These are phyloP conservation scores for Penicillium riverlandense DNA, from an alignment of 495 filamentous ascomycete genomes.

Conservation along the genomic window DNA sequence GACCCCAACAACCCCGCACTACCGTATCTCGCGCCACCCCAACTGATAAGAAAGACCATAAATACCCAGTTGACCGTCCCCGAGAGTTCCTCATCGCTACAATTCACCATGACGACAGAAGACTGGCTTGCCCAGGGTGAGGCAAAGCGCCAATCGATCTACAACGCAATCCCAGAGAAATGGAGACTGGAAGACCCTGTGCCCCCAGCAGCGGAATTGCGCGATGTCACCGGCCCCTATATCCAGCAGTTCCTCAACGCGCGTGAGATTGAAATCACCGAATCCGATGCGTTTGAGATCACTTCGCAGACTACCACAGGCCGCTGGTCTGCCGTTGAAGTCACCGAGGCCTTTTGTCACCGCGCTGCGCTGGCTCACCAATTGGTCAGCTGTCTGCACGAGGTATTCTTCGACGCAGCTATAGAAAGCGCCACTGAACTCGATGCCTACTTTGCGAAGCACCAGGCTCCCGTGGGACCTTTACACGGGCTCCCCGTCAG, in stretches of 20 bases:
- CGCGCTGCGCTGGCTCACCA: conserved; percentile 52
- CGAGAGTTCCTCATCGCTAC: no score
- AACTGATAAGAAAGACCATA: background rate
- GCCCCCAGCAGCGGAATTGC: conserved; percentile 42
- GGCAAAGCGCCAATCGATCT: conserved; percentile 46
- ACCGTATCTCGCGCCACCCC: no score
- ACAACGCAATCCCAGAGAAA: conserved; percentile 47
- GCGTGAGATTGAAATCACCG: conserved; percentile 51
- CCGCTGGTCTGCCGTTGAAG: conserved; percentile 40
- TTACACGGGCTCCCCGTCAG: conserved; percentile 61
- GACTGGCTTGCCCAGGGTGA: conserved; percentile 39
- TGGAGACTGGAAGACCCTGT: conserved; percentile 45
- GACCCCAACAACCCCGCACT: conserved; percentile 16
- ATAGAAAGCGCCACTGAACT: conserved; percentile 50
- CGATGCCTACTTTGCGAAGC: conserved; percentile 45
- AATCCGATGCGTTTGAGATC: conserved; percentile 45
- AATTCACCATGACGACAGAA: conserved; percentile 8
- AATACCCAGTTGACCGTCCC: no score
- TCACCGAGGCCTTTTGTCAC: conserved; percentile 50
- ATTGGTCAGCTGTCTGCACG: conserved; percentile 53
- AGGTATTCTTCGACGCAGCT: conserved; percentile 56
- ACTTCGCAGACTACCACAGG: conserved; percentile 38
- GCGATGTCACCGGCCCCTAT: conserved; percentile 56
- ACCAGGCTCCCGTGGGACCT: conserved; percentile 45
- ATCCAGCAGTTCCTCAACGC: conserved; percentile 49